Percentiles rank a stretch among this genome's conserved stretches.
Evolutionary conservation across 768 basidiomycete genomes (phyloP).

Genomic region (Hemileccinum rubropunctum): DNA sequence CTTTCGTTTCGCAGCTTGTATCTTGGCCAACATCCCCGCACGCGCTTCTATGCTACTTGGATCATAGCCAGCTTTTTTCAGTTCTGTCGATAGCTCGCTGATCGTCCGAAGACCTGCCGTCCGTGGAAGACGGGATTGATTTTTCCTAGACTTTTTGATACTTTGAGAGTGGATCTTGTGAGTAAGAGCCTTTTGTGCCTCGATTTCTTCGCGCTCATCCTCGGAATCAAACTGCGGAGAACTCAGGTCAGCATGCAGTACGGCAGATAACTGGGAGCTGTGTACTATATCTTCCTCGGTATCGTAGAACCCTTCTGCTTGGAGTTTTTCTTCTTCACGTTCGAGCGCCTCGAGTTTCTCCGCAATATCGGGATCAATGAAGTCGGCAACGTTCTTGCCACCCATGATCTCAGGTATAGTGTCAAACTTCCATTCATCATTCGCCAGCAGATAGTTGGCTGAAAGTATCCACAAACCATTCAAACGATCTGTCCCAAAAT

Average conservation of each 20-base stretch:
- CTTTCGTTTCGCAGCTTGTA: constrained; percentile 63
- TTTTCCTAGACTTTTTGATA: constrained; percentile 85
- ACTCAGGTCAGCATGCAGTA: not conserved
- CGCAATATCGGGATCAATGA: constrained; percentile 95
- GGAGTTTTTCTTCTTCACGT: constrained; percentile 91
- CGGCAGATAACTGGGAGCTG: not conserved
- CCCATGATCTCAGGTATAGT: constrained; percentile 98
- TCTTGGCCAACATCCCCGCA: constrained; percentile 79
- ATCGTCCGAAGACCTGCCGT: constrained; percentile 66
- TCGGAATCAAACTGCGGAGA: constrained; percentile 49
- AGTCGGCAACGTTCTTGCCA: constrained; percentile 98
- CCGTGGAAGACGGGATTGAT: constrained; percentile 73
- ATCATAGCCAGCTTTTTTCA: constrained; percentile 89
- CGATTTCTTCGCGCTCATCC: constrained; percentile 76
- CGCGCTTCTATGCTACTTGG: constrained; percentile 85
- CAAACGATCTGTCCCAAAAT: not conserved
- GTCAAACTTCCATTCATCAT: constrained; percentile 95
- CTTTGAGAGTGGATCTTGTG: constrained; percentile 72
- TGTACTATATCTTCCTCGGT: constrained; percentile 82
- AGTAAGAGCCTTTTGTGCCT: constrained; percentile 54
- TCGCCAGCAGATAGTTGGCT: constrained; percentile 89
- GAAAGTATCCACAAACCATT: constrained; percentile 13
- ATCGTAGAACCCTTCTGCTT: constrained; percentile 94
- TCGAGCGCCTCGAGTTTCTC: constrained; percentile 97
- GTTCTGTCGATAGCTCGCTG: constrained; percentile 70